Evolutionary conservation across 768 basidiomycete genomes (phyloP).

Genomic region (Termitomyces sp.): DNA sequence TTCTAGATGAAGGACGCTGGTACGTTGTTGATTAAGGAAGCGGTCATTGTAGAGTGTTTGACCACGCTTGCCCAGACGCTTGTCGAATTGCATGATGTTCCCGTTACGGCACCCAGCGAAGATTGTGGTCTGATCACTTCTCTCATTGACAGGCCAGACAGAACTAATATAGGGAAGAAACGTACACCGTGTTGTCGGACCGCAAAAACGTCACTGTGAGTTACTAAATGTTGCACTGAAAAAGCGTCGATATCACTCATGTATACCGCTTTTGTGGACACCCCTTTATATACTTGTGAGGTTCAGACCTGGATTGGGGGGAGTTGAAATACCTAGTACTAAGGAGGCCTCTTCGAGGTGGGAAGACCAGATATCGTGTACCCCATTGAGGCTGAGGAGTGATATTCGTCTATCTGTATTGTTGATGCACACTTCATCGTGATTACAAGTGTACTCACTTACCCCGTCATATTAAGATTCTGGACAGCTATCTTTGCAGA

Average conservation of each 20-base stretch:
- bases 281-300: slow-evolving; percentile 33
- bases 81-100: slow-evolving; percentile 51
- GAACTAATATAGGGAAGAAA: neutral
- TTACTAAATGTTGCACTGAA: slow-evolving; percentile 36
- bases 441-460: slow-evolving; percentile 9
- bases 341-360: slow-evolving; percentile 44
- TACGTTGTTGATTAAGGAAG: slow-evolving; percentile 25
- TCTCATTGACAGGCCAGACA: neutral
- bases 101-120: slow-evolving; percentile 62
- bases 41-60: slow-evolving; percentile 34
- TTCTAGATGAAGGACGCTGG: slow-evolving; percentile 51
- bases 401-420: slow-evolving; percentile 25
- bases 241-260: slow-evolving; percentile 43
- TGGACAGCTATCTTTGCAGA: slow-evolving; percentile 45
- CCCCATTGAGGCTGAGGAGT: slow-evolving; percentile 29
- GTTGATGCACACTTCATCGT: slow-evolving; percentile 5
- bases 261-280: slow-evolving; percentile 44
- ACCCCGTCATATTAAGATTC: slow-evolving; percentile 36
- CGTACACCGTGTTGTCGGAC: slow-evolving; percentile 48
- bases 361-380: slow-evolving; percentile 54
- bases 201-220: slow-evolving; percentile 60
- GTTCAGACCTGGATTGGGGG: neutral
- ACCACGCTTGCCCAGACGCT: slow-evolving; percentile 33
- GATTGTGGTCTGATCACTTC: slow-evolving; percentile 35
- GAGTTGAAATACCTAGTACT: slow-evolving; percentile 41